Conservation (phyloP, 2,329 filamentous ascomycete species). For the Aspergillus proliferans region DNA sequence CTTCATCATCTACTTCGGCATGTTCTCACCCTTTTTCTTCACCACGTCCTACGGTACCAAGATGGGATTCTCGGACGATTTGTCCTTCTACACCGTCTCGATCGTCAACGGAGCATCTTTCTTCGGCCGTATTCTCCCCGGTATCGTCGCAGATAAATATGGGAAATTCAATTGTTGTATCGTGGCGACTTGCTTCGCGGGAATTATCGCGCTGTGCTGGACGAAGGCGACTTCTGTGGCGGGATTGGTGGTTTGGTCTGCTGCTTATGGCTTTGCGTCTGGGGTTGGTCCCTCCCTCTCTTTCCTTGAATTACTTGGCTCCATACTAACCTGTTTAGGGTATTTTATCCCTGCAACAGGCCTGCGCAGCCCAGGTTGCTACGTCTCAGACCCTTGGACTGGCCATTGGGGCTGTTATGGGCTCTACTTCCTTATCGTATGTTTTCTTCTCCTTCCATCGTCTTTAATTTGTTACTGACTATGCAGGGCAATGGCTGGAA, state of each 20-base stretch:
- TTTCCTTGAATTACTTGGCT: background rate
- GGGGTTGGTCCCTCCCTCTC: slow-evolving; percentile 26
- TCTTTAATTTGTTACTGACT: background rate
- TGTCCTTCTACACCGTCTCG: slow-evolving; percentile 34
- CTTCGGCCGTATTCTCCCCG: slow-evolving; percentile 32
- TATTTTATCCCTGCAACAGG: slow-evolving; percentile 43
- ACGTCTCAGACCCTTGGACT: slow-evolving; percentile 35
- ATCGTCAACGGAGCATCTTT: slow-evolving; percentile 35
- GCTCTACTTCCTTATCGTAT: slow-evolving; percentile 39
- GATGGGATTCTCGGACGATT: slow-evolving; percentile 21
- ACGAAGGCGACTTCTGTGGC: slow-evolving; percentile 38
- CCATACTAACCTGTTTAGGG: slow-evolving; percentile 23
- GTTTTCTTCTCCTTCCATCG: slow-evolving; percentile 9
- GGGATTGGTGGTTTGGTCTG: slow-evolving; percentile 40
- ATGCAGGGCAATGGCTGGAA: slow-evolving; percentile 34
- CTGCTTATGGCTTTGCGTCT: slow-evolving; percentile 43
- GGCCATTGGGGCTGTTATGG: slow-evolving; percentile 40
- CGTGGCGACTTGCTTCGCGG: slow-evolving; percentile 24
- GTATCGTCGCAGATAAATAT: slow-evolving; percentile 31
- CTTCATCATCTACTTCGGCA: slow-evolving; percentile 33
- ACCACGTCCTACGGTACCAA: slow-evolving; percentile 24
- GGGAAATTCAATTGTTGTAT: slow-evolving; percentile 29
- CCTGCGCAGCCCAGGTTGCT: slow-evolving; percentile 41
- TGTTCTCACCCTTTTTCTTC: slow-evolving; percentile 38
- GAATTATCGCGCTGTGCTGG: slow-evolving; percentile 41